Evolutionary conservation across 1,284 basidiomycete genomes (phyloP).

Genomic region (Sanguinoderma infundibulare): DNA sequence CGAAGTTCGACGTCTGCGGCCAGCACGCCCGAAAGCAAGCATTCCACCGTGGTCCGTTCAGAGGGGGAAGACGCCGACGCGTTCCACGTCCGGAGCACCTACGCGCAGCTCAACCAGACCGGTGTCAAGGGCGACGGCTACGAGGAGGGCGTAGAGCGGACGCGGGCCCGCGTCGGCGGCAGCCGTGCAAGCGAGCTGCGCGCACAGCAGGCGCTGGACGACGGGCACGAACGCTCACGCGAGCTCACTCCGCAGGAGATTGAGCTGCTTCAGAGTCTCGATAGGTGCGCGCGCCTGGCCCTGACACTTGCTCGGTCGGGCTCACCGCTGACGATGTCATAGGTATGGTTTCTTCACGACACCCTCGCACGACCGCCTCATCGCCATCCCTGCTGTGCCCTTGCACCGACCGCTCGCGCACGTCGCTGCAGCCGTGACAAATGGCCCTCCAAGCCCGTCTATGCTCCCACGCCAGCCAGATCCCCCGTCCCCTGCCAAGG

Average conservation of each 20-base stretch:
- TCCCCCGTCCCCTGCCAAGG: constrained; percentile 57
- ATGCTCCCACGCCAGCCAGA: constrained; percentile 45
- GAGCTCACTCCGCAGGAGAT: constrained; percentile 70
- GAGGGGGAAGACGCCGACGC: constrained; percentile 85
- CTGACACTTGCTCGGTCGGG: background rate
- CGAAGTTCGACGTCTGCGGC: constrained; percentile 41
- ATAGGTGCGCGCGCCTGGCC: constrained; percentile 62
- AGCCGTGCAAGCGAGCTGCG: constrained; percentile 63
- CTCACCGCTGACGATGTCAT: constrained; percentile 15
- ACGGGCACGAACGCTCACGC: constrained; percentile 59
- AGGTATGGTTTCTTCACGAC: constrained; percentile 88
- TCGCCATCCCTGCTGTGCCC: constrained; percentile 66
- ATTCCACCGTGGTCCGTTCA: constrained; percentile 60
- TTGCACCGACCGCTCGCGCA: constrained; percentile 63
- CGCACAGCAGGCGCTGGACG: constrained; percentile 57
- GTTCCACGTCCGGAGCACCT: constrained; percentile 87
- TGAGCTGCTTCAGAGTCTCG: constrained; percentile 70
- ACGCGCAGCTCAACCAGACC: constrained; percentile 81
- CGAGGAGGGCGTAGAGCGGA: constrained; percentile 90
- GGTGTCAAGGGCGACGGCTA: constrained; percentile 93
- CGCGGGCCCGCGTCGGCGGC: constrained; percentile 78
- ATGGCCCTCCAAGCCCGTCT: constrained; percentile 38
- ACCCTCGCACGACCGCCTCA: constrained; percentile 78
- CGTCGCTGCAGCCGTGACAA: constrained; percentile 46
- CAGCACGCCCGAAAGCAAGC: constrained; percentile 51